Base-by-base conservation (phyloP, 805 yeast species). In the Barnettozyma siamensis region DNA sequence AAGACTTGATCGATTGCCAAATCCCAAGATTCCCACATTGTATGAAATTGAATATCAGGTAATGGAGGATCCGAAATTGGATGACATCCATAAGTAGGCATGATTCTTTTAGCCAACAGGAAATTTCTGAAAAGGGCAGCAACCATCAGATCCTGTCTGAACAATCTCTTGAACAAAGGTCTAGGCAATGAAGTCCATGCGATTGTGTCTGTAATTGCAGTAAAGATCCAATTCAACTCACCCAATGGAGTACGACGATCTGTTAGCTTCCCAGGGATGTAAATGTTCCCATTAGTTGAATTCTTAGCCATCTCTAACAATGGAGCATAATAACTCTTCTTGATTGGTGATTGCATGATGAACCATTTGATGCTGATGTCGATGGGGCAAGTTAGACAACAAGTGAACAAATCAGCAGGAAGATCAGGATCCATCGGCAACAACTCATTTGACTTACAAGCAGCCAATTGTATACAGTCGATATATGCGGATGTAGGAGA, bases 11-110 rank as follows among this genome's bases (percentile, higher is more conserved):
- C 98, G 31, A 93, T 82, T 0, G 99, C 97, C 47, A 93, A 69
- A 57, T 93, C 98, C 98, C 99, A 93, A 0, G 96, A 82, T 44
- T 88, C 93, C 99, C 99, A 93, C 86, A 93, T 81, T 5, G 94
- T 79, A 58, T 93, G 97, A 46, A 76, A 75, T 35, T 85, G 78
- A 6, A 81, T 76, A 41, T 88, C 93, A 0, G 99, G 98, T 30
- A 93, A 66, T 9, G 85, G 88, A 1, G 99, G 99, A 48, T 88
- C 94, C 15, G 96, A 87, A 3, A 89, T 79, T 1, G 99, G 98
- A 57, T 88, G 94, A 59, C 97, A 89, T 45, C 89, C 88, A 50
- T 84, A 80, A 53, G 83, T 80, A 3, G 96, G 88, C 97, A 93
- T 88, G 32, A 93, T 83, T 49, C 96, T 75, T 56, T 86, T 89